Conservation (phyloP, 805 yeast genomes). For the Jamesozyma spencerorum region DNA sequence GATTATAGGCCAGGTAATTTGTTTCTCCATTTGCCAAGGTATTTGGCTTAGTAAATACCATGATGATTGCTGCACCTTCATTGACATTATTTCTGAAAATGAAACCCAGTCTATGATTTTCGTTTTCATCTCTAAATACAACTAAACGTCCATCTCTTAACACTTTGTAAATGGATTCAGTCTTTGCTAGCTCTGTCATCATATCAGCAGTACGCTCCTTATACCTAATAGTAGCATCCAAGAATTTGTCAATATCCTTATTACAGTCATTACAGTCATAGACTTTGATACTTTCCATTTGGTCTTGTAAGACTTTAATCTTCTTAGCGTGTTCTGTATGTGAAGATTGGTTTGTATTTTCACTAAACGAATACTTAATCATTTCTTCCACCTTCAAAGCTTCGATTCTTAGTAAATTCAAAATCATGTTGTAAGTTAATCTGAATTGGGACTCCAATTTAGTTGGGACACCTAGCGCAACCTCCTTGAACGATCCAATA, state of each 20-base stretch:
- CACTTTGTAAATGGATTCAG: conserved; percentile 39
- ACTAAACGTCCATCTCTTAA: conserved; percentile 49
- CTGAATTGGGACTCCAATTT: conserved; percentile 87
- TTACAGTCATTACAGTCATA: conserved; percentile 30
- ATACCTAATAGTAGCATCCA: conserved; percentile 38
- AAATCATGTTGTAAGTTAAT: conserved; percentile 89
- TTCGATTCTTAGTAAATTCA: conserved; percentile 84
- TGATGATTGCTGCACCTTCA: conserved; percentile 18
- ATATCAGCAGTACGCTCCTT: conserved; percentile 38
- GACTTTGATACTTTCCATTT: conserved; percentile 33
- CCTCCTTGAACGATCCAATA: conserved; percentile 57
- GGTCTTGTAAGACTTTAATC: conserved; percentile 43
- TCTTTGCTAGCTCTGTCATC: conserved; percentile 38
- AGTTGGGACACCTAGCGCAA: conserved; percentile 82
- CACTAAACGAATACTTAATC: conserved; percentile 93
- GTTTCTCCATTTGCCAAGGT: conserved; percentile 23
- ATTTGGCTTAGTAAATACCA: conserved; percentile 29
- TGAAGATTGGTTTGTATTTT: conserved; percentile 74
- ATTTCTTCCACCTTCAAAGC: conserved; percentile 95
- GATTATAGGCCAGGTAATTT: conserved; percentile 31
- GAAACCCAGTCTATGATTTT: conserved; percentile 38
- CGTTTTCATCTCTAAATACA: conserved; percentile 43
- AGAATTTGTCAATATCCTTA: conserved; percentile 38
- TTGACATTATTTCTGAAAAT: conserved; percentile 34
- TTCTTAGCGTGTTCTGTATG: conserved; percentile 76